Percentiles rank a stretch among this genome's conserved stretches.
phyloP scores from a whole-genome alignment of 2,329 filamentous ascomycete species.

The Neonectria faginata region DNA sequence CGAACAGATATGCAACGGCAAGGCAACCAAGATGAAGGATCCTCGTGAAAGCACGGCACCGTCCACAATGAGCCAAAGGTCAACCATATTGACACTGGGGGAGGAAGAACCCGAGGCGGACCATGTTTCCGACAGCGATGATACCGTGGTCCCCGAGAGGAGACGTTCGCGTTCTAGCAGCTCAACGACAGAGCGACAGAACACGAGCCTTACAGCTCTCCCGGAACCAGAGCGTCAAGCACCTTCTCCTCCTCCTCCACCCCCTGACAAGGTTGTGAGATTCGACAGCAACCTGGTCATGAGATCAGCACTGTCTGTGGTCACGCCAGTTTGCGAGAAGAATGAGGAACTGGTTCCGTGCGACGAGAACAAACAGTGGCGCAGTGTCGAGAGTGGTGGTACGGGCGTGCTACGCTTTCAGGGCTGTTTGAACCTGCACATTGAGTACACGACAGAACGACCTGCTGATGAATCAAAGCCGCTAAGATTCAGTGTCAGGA shows the following conservation, averaged over 20 bases:
- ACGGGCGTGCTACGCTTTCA: slow-evolving; percentile 13
- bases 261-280: neutral
- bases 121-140: slow-evolving; percentile 2
- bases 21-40: neutral
- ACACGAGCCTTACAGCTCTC: neutral
- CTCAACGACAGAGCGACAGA: neutral
- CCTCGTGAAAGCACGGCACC: slow-evolving; percentile 29
- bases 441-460: slow-evolving; percentile 29
- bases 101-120: neutral
- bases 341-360: neutral
- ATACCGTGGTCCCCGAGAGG: slow-evolving; percentile 6
- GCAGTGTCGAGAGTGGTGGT: slow-evolving; percentile 14
- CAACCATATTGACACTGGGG: neutral
- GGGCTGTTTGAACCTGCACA: slow-evolving; percentile 20
- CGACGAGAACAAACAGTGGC: slow-evolving; percentile 16
- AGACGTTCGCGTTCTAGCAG: neutral
- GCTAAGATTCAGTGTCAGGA: slow-evolving; percentile 17
- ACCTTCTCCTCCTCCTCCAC: no score
- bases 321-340: neutral
- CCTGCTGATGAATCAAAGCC: slow-evolving; percentile 3
- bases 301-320: no score
- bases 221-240: neutral
- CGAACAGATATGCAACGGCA: neutral
- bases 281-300: neutral
- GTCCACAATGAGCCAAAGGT: neutral